Evolutionary conservation across 495 filamentous ascomycete species (phyloP).

Genomic region (Amorphotheca resinae): DNA sequence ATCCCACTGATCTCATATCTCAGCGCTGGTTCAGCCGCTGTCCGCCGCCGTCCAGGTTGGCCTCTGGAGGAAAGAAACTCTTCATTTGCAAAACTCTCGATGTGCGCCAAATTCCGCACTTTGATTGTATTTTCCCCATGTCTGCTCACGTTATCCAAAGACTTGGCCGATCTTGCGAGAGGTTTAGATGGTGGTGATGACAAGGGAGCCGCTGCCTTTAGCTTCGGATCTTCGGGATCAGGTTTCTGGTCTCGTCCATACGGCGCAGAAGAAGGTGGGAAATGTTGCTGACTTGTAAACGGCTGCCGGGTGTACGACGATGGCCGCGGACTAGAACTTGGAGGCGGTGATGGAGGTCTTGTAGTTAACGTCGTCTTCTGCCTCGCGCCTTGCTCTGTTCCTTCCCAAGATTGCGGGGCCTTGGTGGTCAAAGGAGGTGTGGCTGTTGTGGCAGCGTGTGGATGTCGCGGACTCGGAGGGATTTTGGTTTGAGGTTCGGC

Average conservation of each 20-base stretch:
- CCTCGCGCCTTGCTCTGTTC: slow-evolving; percentile 1
- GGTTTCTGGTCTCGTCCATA: slow-evolving; percentile 1
- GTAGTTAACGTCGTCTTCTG: not conserved
- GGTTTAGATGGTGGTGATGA: slow-evolving; percentile 4
- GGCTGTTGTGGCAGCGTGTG: slow-evolving; percentile 2
- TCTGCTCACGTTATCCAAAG: slow-evolving; percentile 16
- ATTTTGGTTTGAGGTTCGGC: slow-evolving; percentile 6
- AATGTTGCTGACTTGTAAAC: slow-evolving; percentile 16
- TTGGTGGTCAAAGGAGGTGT: slow-evolving; percentile 9
- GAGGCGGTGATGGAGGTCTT: slow-evolving; percentile 11
- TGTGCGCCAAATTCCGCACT: slow-evolving; percentile 75
- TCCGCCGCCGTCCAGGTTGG: slow-evolving; percentile 30
- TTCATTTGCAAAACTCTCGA: slow-evolving; percentile 75
- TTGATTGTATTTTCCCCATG: slow-evolving; percentile 43
- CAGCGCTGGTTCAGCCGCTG: slow-evolving; percentile 26
- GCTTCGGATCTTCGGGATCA: not conserved
- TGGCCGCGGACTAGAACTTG: slow-evolving; percentile 11
- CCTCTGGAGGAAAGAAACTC: slow-evolving; percentile 44
- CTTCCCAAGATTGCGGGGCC: not conserved
- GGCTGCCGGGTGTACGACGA: slow-evolving; percentile 7
- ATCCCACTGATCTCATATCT: slow-evolving; percentile 96
- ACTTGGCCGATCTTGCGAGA: slow-evolving; percentile 12
- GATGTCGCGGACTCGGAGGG: slow-evolving; percentile 17
- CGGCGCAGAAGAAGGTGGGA: slow-evolving; percentile 5
- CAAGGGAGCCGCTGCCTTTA: not conserved